These are phyloP conservation scores for Tulasnella sp. DNA, from an alignment of 768 basidiomycete genomes.

Conservation along the genomic window DNA sequence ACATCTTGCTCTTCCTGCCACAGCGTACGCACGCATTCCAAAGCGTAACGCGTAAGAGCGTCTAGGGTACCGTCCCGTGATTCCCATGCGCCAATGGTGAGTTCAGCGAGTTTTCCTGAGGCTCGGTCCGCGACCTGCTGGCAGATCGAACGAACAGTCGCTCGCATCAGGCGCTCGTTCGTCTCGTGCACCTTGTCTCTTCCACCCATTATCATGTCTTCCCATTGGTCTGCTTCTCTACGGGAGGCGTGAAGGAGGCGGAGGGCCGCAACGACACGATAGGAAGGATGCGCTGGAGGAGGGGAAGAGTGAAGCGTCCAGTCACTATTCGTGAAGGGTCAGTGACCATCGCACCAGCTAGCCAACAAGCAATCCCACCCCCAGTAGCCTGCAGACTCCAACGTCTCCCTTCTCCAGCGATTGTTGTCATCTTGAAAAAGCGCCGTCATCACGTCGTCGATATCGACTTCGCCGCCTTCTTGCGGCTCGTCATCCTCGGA, in stretches of 20 bases:
- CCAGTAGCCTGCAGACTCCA: conserved; percentile 74
- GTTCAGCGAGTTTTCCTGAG: conserved; percentile 35
- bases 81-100: not conserved
- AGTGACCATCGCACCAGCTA: not conserved
- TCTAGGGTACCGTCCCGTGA: conserved; percentile 32
- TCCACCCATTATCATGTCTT: conserved; percentile 28
- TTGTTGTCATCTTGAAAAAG: conserved; percentile 49
- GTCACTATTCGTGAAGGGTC: conserved; percentile 47
- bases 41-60: conserved; percentile 34
- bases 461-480: conserved; percentile 53
- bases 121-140: conserved; percentile 40
- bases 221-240: conserved; percentile 34
- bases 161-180: conserved; percentile 21
- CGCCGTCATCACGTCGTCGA: conserved; percentile 52
- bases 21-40: conserved; percentile 44
- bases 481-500: conserved; percentile 25
- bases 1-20: conserved; percentile 63
- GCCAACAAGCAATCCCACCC: conserved; percentile 48
- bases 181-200: conserved; percentile 16
- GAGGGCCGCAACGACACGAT: conserved; percentile 67
- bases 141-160: conserved; percentile 22
- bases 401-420: conserved; percentile 47
- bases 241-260: conserved; percentile 50
- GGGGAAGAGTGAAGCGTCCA: conserved; percentile 71
- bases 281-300: conserved; percentile 68